These are phyloP conservation scores for Alternaria longipes DNA, from an alignment of 2,329 filamentous ascomycete genomes.

Conservation along the genomic window DNA sequence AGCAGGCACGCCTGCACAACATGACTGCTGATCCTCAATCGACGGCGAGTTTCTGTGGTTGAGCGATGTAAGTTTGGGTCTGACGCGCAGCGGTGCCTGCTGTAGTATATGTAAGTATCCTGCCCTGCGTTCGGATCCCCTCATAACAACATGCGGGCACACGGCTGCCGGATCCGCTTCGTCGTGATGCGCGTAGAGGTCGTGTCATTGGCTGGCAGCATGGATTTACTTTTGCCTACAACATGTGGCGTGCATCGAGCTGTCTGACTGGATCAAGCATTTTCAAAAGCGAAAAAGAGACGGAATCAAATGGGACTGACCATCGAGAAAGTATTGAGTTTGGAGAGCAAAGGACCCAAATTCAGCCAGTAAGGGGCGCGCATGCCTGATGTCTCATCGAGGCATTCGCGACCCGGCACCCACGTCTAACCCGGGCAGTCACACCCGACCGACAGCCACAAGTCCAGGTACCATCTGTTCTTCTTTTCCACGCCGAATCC, in stretches of 20 bases:
- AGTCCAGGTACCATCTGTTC: not conserved
- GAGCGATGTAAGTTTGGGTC: not conserved
- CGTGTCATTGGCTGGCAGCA: not conserved
- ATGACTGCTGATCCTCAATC: not conserved
- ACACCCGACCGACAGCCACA: not conserved
- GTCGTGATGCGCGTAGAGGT: not conserved
- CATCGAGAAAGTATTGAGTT: not conserved
- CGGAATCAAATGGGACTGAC: not conserved
- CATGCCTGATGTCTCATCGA: not conserved
- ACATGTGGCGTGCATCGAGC: not conserved
- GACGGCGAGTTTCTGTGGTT: not conserved
- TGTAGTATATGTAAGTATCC: constrained; percentile 3
- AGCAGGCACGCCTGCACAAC: not conserved
- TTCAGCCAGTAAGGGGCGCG: too few species aligned
- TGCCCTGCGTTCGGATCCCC: constrained; percentile 14
- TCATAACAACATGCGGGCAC: not conserved
- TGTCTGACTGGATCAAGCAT: not conserved
- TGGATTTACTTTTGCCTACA: not conserved
- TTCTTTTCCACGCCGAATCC: not conserved
- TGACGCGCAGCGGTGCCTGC: not conserved
- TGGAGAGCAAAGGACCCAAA: not conserved
- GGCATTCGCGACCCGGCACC: not conserved
- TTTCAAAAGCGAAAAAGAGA: not conserved
- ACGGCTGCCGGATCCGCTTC: constrained; percentile 15
- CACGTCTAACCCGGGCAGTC: not conserved